Percentiles rank a stretch among this genome's conserved stretches.
These are phyloP conservation scores for Neltuma alba DNA, from an alignment of 306 rosid species.

Conservation along the genomic window DNA sequence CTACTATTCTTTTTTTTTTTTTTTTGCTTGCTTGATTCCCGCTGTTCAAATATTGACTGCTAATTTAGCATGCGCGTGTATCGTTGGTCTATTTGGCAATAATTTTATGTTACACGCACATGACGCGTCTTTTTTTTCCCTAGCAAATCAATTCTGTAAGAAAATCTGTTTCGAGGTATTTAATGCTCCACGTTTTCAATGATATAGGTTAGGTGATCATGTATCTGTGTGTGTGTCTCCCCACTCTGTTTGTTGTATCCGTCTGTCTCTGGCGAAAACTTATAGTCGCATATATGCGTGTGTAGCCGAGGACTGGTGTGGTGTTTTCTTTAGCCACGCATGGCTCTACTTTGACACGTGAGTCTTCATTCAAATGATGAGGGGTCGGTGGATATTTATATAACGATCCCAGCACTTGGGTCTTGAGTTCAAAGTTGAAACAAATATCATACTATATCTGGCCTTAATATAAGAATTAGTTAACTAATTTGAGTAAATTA, in stretches of 20 bases:
- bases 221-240: background rate
- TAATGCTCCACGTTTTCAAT: background rate
- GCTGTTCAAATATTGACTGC: constrained; percentile 38
- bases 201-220: background rate
- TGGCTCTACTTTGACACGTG: background rate
- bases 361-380: background rate
- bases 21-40: constrained; percentile 2
- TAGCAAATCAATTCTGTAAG: background rate
- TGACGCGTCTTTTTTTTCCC: no score
- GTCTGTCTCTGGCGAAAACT: background rate
- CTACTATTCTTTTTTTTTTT: background rate
- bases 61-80: constrained; percentile 28
- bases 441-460: background rate
- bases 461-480: no score
- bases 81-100: constrained; percentile 33
- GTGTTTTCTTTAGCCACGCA: background rate
- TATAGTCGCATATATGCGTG: no score
- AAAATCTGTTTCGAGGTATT: background rate
- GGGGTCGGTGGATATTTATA: background rate
- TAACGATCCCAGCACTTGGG: background rate
- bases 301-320: background rate
- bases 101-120: background rate
- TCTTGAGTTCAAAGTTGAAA: no score
- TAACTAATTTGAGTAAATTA: no score
- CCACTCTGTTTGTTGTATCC: constrained; percentile 12